Evolutionary conservation across 148 eudicot genomes (phyloP).

Genomic region (Talinum fruticosum): DNA sequence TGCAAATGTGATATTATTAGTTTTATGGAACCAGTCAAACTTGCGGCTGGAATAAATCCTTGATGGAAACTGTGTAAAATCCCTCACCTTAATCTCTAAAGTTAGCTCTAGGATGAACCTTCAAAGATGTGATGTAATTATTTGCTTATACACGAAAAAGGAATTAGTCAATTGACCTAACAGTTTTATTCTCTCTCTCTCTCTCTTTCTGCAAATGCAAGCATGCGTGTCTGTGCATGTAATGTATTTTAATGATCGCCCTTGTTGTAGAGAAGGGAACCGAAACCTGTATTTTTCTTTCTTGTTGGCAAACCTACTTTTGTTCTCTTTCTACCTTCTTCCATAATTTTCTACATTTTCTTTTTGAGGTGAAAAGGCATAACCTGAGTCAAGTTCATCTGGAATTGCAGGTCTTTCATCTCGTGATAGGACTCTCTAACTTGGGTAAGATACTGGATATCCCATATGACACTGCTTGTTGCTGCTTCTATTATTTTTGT

Average conservation of each 20-base stretch:
- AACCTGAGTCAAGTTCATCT: slow-evolving; percentile 22
- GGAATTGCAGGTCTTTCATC: slow-evolving; percentile 75
- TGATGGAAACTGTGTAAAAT: neutral
- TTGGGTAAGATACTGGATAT: slow-evolving; percentile 47
- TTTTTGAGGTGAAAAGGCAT: neutral
- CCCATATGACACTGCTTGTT: slow-evolving; percentile 3
- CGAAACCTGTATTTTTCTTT: too few species aligned
- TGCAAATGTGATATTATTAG: neutral
- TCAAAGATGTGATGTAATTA: neutral
- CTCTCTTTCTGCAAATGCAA: neutral
- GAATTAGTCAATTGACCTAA: neutral
- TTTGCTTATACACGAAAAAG: neutral
- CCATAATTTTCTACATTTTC: slow-evolving; percentile 6
- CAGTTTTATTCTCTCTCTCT: neutral
- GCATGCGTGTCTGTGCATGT: too few species aligned
- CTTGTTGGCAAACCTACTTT: neutral
- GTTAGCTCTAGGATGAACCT: neutral
- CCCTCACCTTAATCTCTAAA: neutral
- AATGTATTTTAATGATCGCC: too few species aligned
- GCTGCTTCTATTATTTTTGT: neutral
- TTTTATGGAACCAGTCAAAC: neutral
- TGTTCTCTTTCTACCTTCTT: neutral
- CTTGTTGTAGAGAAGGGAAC: too few species aligned
- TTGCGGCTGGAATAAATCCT: neutral
- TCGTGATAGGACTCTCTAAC: slow-evolving; percentile 75